These are phyloP conservation scores for Dendrobium chrysotoxum DNA, from an alignment of 106 monocot species.

Conservation along the genomic window DNA sequence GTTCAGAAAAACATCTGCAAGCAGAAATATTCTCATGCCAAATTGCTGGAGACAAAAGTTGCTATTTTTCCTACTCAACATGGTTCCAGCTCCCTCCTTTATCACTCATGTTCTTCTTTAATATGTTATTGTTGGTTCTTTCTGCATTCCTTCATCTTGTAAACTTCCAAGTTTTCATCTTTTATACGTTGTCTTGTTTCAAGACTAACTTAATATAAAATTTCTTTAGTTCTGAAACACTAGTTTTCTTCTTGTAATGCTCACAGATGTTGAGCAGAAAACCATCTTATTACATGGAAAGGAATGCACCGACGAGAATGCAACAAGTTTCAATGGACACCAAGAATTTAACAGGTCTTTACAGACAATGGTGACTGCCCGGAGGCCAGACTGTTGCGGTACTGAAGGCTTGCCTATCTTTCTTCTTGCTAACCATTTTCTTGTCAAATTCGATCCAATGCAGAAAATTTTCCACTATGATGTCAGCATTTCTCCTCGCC, in stretches of 20 bases:
- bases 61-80: slow-evolving; percentile 23
- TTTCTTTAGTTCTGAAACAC: not conserved
- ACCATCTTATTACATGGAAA: not conserved
- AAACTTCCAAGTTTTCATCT: no score
- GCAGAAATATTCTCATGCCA: not conserved
- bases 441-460: slow-evolving; percentile 54
- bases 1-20: slow-evolving; percentile 19
- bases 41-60: slow-evolving; percentile 1
- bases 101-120: no score
- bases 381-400: slow-evolving; percentile 66
- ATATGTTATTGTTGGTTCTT: not conserved
- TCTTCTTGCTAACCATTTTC: slow-evolving; percentile 81
- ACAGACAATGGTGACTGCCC: slow-evolving; percentile 16
- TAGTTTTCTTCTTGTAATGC: not conserved
- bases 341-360: not conserved
- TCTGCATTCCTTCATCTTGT: not conserved
- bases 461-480: slow-evolving; percentile 86
- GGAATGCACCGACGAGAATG: not conserved
- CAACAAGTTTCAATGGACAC: slow-evolving; percentile 8
- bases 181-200: not conserved
- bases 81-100: slow-evolving; percentile 4
- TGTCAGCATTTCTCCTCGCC: slow-evolving; percentile 66
- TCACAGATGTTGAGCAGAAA: slow-evolving; percentile 40
- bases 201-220: not conserved
- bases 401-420: slow-evolving; percentile 38